A percentile compares a stretch with the other conserved stretches of the same genome.
Conservation (phyloP, 1,284 basidiomycete genomes). For the Trichosporon asahii region DNA sequence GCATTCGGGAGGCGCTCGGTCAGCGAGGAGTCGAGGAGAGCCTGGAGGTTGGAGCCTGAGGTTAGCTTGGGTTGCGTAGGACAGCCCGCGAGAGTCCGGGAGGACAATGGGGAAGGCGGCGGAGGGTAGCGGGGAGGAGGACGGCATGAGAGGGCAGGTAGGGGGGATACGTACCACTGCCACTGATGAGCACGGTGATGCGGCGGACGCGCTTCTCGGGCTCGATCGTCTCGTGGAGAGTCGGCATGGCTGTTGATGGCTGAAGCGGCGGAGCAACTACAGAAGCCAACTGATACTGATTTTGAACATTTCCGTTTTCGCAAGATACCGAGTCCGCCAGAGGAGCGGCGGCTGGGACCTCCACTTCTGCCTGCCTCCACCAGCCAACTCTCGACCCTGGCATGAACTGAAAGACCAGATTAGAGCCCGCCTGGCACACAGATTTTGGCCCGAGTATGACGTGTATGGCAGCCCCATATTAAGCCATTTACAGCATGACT, state of each 20-base stretch:
- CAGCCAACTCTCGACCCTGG: background rate
- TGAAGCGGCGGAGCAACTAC: background rate
- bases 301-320: conserved; percentile 2
- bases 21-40: conserved; percentile 81
- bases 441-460: background rate
- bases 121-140: too few species aligned
- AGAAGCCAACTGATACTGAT: background rate
- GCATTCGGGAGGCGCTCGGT: conserved; percentile 61
- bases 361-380: background rate
- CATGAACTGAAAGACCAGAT: background rate
- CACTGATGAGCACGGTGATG: conserved; percentile 70
- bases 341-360: background rate
- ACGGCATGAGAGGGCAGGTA: background rate
- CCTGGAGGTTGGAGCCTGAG: conserved; percentile 89
- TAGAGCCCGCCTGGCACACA: background rate
- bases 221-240: conserved; percentile 27
- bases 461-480: background rate
- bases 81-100: conserved; percentile 14
- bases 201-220: conserved; percentile 30
- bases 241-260: conserved; percentile 26
- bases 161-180: conserved; percentile 64
- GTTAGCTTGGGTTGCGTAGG: conserved; percentile 23
- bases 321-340: conserved; percentile 6
- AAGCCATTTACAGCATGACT: too few species aligned
- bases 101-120: background rate